Evolutionary conservation across 192 early-diverging fungal species (phyloP), one percentile per base, ranked within the genome.

Genomic region (Spizellomyces sp.): DNA sequence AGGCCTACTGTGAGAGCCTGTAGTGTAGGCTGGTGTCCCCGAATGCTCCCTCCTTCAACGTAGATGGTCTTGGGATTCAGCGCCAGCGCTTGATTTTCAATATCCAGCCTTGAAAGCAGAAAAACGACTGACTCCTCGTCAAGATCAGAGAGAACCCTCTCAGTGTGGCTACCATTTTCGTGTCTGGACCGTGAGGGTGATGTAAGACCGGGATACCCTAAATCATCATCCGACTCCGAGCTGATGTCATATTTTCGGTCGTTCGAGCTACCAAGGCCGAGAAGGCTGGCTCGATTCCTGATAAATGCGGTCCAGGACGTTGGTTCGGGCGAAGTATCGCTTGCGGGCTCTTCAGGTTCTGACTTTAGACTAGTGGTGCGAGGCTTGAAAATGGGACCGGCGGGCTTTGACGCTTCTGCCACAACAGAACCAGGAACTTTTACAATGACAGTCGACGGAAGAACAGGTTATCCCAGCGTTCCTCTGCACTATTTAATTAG

Each of bases 51-150:
- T 15, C 70, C 73, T 50, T 78, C 73, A 8, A 71, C 77, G 14
- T 71, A 62, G 12, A 81, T 70, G 44, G 79, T 67, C 45, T 78
- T 70, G 12, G 75, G 79, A 60, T 81, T 75, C 62, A 66, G 54
- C 8, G 67, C 46, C 12, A 81, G 64, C 0, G 72, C 59, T 19
- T 67, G 61, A 48, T 81, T 81, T 60, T 79, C 73, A 17, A 50
- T 45, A 19, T 81, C 75, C 55, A 81, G 48, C 46, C 64, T 19
- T 10, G 69, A 56, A 0, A 80, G 62, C 9, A 80, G 66, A 57
- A 59, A 74, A 36, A 59, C 44, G n/a, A 57, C 64, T 14, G 72
- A 74, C 41, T 74, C 58, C 5, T 65, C 63, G 46, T 74, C 72
- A 6, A 74, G 58, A 59, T 74, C 65, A 36, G 72, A 66, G 5